Conservation (phyloP, 352 stramenopile genomes). For the Phytophthora vignae region DNA sequence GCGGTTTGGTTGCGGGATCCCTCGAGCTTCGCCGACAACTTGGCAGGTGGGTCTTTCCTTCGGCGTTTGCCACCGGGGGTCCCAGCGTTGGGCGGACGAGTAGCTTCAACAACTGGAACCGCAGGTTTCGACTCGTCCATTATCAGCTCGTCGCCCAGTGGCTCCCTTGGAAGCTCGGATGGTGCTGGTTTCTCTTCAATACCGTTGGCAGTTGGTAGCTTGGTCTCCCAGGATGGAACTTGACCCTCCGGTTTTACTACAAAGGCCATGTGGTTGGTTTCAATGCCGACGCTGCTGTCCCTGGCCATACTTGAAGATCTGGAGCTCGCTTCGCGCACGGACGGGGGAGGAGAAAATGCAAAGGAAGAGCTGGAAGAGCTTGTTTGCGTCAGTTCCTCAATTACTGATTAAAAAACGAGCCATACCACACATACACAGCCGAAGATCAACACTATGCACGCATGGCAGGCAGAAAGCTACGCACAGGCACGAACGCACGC, state of each 20-base stretch:
- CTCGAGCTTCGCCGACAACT: conserved; percentile 25
- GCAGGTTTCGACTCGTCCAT: conserved; percentile 5
- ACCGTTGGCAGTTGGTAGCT: neutral
- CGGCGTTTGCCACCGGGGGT: neutral
- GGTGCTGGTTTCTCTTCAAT: conserved; percentile 7
- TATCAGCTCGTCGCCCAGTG: neutral
- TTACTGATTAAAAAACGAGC: conserved; percentile 60
- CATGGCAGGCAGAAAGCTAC: conserved; percentile 46
- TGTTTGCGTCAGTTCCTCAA: conserved; percentile 60
- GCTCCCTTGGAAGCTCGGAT: neutral
- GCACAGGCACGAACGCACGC: conserved; percentile 36
- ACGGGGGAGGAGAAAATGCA: conserved; percentile 36
- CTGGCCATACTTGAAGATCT: conserved; percentile 32
- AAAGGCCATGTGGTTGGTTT: conserved; percentile 11
- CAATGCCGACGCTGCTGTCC: conserved; percentile 14
- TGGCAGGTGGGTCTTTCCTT: conserved; percentile 32
- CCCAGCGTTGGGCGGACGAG: neutral
- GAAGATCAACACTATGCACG: conserved; percentile 55
- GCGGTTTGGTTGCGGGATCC: neutral
- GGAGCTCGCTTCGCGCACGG: conserved; percentile 23
- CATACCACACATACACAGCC: conserved; percentile 54
- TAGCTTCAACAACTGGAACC: neutral
- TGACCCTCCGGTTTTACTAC: conserved; percentile 13
- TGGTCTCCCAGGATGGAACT: neutral
- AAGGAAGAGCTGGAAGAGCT: conserved; percentile 48